Evolutionary conservation across 2,329 filamentous ascomycete species (phyloP), one percentile per base, ranked within the genome.

Genomic region (Penicillium sp.): DNA sequence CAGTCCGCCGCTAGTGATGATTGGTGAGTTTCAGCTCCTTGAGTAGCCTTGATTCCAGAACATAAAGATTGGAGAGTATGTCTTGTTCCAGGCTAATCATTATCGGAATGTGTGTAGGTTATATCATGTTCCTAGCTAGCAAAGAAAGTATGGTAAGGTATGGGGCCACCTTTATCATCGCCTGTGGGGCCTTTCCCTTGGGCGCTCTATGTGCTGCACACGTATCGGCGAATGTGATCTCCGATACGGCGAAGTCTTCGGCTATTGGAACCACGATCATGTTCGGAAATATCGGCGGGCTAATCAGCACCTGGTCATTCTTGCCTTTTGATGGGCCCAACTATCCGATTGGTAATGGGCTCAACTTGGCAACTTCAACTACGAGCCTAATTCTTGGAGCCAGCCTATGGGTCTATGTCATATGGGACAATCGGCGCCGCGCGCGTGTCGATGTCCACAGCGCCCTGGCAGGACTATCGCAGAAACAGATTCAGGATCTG

Each of bases 241-340:
- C 84, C 4, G 88, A 90, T 62, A 88, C 88, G 0, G 85, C 88
- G 0, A 80, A 87, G 14, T 84, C 83, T 10, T 81, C 84, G 0
- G 86, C 85, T 4, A 88, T 90, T 42, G 86, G 83, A 11, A 82
- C 81, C 0, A 85, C 84, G 50, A 84, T 90, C 65, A 89, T 90
- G 86, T 75, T 88, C 25, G 88, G 87, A 28, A 90, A 89, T 52
- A 68, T 90, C n/a, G 88, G 88, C 2, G 88, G 87, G 0, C 69
- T 90, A 33, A 80, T 88, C 55, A 80, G 83, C 1, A 87, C 84
- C 0, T 89, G 86, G 85, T 80, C 78, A 1, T 89, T 87, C 71
- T 64, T 89, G 16, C 80, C 82, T 0, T 82, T 75, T 61, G 87
- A 90, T 65, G 82, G 64, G 0, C 88, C 88, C 0, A 72, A 89